Base-by-base conservation (phyloP, 495 filamentous ascomycete species). In the Wilcoxina mikolae region DNA sequence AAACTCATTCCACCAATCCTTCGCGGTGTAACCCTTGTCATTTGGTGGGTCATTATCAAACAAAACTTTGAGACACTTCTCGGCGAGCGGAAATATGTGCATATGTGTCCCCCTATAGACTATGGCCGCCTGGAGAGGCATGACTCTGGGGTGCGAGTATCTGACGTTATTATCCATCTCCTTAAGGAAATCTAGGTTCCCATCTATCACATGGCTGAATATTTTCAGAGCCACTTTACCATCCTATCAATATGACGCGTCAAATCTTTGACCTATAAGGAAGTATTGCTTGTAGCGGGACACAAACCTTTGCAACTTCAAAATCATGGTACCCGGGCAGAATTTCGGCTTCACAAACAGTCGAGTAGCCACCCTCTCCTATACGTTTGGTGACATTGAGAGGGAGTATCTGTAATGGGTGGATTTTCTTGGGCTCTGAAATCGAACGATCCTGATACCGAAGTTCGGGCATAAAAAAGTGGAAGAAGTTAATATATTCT, bases 1-100 rank as follows among this genome's bases (percentile, higher is more conserved):
- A 33, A 54, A 54, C 24, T 43, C 11, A 12, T 25, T 54, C 52
- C 52, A 54, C n/a, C n/a, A n/a, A n/a, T n/a, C n/a, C n/a, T n/a
- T n/a, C n/a, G n/a, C n/a, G 27, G 52, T 43, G 20, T 5, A 45
- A 28, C 26, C 33, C 3, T 24, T 35, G 41, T 47, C 42, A 33
- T 46, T 24, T 22, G 52, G 41, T 48, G 24, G 52, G 4, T 54
- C 3, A 20, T 31, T 23, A 20, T 10, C 15, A 25, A 54, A 28
- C 20, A 48, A 17, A 3, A 28, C 1, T 27, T 47, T 23, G 5
- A 54, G 25, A 22, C 45, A 35, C 4, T 46, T 28, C 3, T 54
- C 9, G 25, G 52, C 52, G 25, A 54, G 23, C 11, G 52, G 52
- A 39, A 28, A 54, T n/a, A 54, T 54, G 22, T 39, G 42, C 38